Percentiles rank a stretch among this genome's conserved stretches.
Conservation (phyloP, 371 early-diverging fungal species). For the Mortierella polycephala region DNA sequence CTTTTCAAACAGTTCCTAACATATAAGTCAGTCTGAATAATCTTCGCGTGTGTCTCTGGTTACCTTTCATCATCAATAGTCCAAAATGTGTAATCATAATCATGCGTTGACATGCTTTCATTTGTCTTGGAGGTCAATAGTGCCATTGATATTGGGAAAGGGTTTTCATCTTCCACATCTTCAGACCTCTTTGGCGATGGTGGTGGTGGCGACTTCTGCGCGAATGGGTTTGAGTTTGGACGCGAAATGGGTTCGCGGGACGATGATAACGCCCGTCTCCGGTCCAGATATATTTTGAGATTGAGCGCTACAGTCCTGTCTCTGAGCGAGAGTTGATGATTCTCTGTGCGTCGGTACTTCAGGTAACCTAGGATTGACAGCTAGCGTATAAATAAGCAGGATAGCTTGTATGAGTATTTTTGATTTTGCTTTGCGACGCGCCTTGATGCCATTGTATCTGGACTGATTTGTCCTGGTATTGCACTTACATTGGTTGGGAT, state of each 20-base stretch:
- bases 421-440: too few relatives aligned
- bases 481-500: slow-evolving; percentile 43
- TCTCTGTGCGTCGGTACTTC: slow-evolving; percentile 44
- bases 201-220: neutral
- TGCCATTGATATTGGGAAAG: slow-evolving; percentile 27
- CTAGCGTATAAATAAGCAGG: slow-evolving; percentile 7
- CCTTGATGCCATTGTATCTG: too few relatives aligned
- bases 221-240: slow-evolving; percentile 20
- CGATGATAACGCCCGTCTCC: slow-evolving; percentile 17
- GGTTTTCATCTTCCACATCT: neutral
- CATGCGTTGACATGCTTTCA: slow-evolving; percentile 43
- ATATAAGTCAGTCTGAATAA: too few relatives aligned
- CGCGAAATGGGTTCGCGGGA: neutral
- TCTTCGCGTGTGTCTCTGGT: neutral
- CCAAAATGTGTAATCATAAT: slow-evolving; percentile 52
- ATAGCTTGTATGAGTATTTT: neutral
- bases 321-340: slow-evolving; percentile 37
- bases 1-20: neutral
- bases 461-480: neutral
- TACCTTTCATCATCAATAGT: slow-evolving; percentile 41
- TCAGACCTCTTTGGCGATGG: too few relatives aligned
- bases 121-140: slow-evolving; percentile 47
- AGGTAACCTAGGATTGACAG: slow-evolving; percentile 45
- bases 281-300: slow-evolving; percentile 40
- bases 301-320: slow-evolving; percentile 39